Conservation (phyloP, 148 eudicot species). For the Diospyros lotus region DNA sequence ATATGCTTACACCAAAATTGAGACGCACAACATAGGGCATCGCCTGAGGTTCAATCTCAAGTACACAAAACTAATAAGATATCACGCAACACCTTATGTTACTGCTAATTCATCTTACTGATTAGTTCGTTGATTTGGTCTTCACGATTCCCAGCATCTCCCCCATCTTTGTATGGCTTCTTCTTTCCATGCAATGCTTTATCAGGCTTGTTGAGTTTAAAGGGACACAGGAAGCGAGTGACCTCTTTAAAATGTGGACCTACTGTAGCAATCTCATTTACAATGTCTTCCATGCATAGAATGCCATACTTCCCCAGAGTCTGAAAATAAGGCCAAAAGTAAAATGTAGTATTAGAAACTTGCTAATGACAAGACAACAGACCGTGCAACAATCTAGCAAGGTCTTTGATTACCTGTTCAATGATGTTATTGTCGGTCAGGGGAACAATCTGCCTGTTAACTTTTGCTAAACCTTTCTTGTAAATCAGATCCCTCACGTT, state of each 20-base stretch:
- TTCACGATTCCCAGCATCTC: constrained; percentile 74
- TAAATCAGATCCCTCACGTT: constrained; percentile 79
- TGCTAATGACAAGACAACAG: too few species aligned
- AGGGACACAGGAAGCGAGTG: constrained; percentile 48
- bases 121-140: constrained; percentile 66
- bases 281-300: constrained; percentile 72
- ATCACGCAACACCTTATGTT: too few species aligned
- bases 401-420: constrained; percentile 57
- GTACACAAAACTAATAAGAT: too few species aligned
- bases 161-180: constrained; percentile 54
- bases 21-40: too few species aligned
- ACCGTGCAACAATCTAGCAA: background rate
- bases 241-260: constrained; percentile 73
- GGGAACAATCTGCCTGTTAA: constrained; percentile 61
- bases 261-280: constrained; percentile 64
- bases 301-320: constrained; percentile 59
- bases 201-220: constrained; percentile 59
- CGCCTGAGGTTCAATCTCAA: too few species aligned
- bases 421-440: constrained; percentile 73
- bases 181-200: constrained; percentile 60
- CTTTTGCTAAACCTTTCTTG: constrained; percentile 65
- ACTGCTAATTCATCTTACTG: constrained; percentile 63
- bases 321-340: constrained; percentile 22
- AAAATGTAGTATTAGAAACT: background rate
- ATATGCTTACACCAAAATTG: too few species aligned